Conservation (phyloP, 1,284 basidiomycete genomes). For the Ustanciosporium gigantosporum region DNA sequence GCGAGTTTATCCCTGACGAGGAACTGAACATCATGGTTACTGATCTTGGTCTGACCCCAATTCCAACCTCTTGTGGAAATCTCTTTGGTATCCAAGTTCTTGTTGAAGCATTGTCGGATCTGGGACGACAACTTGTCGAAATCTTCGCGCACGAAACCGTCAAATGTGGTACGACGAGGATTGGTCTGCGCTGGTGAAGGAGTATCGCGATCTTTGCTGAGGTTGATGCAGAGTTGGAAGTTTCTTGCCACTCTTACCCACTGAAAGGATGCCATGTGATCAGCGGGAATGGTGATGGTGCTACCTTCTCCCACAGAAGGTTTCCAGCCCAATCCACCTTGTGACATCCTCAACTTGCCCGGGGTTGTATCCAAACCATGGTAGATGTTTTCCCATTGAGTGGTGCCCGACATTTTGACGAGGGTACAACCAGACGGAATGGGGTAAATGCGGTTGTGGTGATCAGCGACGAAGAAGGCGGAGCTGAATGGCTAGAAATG, state of each 20-base stretch:
- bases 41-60: slow-evolving; percentile 74
- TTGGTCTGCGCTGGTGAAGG: slow-evolving; percentile 34
- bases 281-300: slow-evolving; percentile 54
- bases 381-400: slow-evolving; percentile 80
- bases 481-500: too few relatives aligned
- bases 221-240: slow-evolving; percentile 82
- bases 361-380: slow-evolving; percentile 73
- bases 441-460: too few relatives aligned
- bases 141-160: slow-evolving; percentile 87
- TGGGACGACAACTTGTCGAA: slow-evolving; percentile 59
- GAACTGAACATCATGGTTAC: slow-evolving; percentile 84
- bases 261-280: slow-evolving; percentile 49
- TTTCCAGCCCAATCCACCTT: slow-evolving; percentile 58
- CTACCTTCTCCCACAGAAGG: slow-evolving; percentile 32
- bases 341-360: slow-evolving; percentile 68
- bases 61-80: slow-evolving; percentile 94
- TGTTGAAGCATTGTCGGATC: slow-evolving; percentile 71
- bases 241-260: slow-evolving; percentile 73
- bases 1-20: slow-evolving; percentile 84
- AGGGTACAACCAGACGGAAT: too few relatives aligned
- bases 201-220: slow-evolving; percentile 70
- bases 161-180: slow-evolving; percentile 75
- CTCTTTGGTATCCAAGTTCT: slow-evolving; percentile 84
- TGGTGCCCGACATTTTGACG: slow-evolving; percentile 50
- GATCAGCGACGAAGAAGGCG: not conserved